Base-by-base conservation (phyloP, 2,329 filamentous ascomycete genomes). In the Knoxdaviesia capensis region DNA sequence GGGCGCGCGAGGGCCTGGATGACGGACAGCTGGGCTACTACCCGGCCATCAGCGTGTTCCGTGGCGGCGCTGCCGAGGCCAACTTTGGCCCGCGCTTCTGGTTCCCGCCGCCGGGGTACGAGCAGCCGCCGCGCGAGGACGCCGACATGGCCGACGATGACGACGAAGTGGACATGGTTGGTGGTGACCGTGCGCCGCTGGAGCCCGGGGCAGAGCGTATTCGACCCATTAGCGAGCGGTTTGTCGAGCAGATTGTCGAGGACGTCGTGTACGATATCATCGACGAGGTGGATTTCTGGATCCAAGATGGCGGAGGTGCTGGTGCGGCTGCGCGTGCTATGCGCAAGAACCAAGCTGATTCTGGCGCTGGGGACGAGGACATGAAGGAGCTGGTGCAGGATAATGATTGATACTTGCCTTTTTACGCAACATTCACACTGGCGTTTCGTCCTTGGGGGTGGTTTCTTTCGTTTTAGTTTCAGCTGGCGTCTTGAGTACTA, bases 1-100 rank as follows among this genome's bases (percentile, higher is more conserved):
- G 82, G 8, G 85, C 83, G 11, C 69, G 90, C 40, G 81, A 90
- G 47, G 85, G 85, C 31, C 75, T 93, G 47, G 90, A 98, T 54
- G 90, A 98, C 53, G 90, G 88, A 34, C 82, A 90, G 69, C 71
- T 94, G 2, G 92, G 90, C 7, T 98, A 98, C 61, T 94, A 93
- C 54, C 90, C 90, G 1, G 84, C 87, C 28, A 76, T 98, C 20
- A 90, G 86, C 51, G 81, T 90, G 28, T 96, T 94, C 61, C 77
- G 82, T 38, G 88, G 87, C 41, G 90, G 88, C 29, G 81, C 87
- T 2, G 87, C 82, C 10, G 83, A 96, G 57, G 79, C 88, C 51
- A 94, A 94, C 58, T 94, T 98, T 54, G 88, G 90, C 1, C 86
- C 85, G 0, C 69, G 90, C 32, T 96, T 94, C 63, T 94, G 87